Evolutionary conservation across 257 asterid genomes (phyloP).

Genomic region (Thymus mandschuricus): DNA sequence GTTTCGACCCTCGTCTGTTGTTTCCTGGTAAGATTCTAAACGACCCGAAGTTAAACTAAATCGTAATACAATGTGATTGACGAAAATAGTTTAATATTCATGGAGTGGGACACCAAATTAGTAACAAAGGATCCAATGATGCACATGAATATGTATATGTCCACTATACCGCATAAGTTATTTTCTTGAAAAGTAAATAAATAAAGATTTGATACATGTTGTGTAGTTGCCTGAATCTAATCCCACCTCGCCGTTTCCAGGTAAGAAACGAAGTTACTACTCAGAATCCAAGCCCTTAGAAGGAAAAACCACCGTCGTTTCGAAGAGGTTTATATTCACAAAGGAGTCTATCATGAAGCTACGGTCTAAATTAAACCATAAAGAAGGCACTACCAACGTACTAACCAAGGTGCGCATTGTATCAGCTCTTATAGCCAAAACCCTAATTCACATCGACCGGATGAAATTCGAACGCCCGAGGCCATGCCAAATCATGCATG

Average conservation of each 20-base stretch:
- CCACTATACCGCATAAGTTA: too few relatives aligned
- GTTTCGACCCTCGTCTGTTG: neutral
- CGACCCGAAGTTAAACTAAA: too few relatives aligned
- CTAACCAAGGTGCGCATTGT: constrained; percentile 15
- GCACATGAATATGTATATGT: too few relatives aligned
- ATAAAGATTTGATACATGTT: too few relatives aligned
- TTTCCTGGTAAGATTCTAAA: neutral
- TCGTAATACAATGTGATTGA: too few relatives aligned
- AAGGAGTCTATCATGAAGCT: constrained; percentile 15
- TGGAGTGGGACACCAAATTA: too few relatives aligned
- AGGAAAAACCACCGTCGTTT: neutral
- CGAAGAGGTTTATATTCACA: constrained; percentile 26
- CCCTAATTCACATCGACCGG: constrained; percentile 14
- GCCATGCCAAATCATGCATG: constrained; percentile 5
- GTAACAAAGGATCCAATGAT: too few relatives aligned
- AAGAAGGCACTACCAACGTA: neutral
- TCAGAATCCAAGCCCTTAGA: neutral
- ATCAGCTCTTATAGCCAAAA: constrained; percentile 31
- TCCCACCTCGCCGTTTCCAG: neutral
- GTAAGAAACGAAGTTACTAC: neutral
- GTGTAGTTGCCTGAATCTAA: too few relatives aligned
- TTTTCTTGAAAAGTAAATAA: too few relatives aligned
- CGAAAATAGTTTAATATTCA: too few relatives aligned
- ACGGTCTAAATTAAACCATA: neutral
- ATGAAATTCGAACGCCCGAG: constrained; percentile 23